Evolutionary conservation across 306 rosid genomes (phyloP).

Genomic region (Medicago truncatula): MtrunA17r5.0-ANR NC_053042.1:27423501-27424000

Average conservation of each 20-base stretch:
- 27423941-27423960: neutral
- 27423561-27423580: slow-evolving; percentile 78
- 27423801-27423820: slow-evolving; percentile 99
- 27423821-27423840: slow-evolving; percentile 98
- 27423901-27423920: slow-evolving; percentile 1
- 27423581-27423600: slow-evolving; percentile 90
- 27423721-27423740: slow-evolving; percentile 89
- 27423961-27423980: neutral
- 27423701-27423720: slow-evolving; percentile 16
- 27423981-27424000: neutral
- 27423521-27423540: slow-evolving; percentile 71
- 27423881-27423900: slow-evolving; percentile 45
- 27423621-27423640: slow-evolving; percentile 96
- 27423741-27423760: slow-evolving; percentile 92
- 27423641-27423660: slow-evolving; percentile 60
- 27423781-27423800: slow-evolving; percentile 98
- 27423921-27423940: neutral
- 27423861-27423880: slow-evolving; percentile 82
- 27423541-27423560: slow-evolving; percentile 82
- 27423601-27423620: slow-evolving; percentile 96
- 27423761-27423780: slow-evolving; percentile 94
- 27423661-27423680: slow-evolving; percentile 21
- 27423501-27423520: slow-evolving; percentile 92
- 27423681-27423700: slow-evolving; percentile 21
- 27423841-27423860: slow-evolving; percentile 89